Conservation (phyloP, 441 rosid genomes). For the Populus trichocarpa region DNA sequence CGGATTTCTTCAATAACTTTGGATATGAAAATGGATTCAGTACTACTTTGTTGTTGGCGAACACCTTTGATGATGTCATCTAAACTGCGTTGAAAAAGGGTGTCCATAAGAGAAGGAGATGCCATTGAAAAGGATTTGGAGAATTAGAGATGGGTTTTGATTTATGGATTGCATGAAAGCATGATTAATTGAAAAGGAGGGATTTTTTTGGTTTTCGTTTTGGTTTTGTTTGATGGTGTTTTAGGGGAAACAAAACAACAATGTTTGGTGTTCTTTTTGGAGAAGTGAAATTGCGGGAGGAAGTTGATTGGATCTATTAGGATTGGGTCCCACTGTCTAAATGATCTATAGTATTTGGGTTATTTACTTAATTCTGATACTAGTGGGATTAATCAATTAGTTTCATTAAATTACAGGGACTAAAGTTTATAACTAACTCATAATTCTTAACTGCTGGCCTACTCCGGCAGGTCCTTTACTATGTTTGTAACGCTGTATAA, state of each 20-base stretch:
- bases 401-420: neutral
- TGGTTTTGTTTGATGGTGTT: neutral
- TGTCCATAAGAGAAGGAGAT: slow-evolving; percentile 52
- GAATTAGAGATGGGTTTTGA: neutral
- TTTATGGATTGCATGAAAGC: neutral
- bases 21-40: neutral
- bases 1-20: slow-evolving; percentile 59
- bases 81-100: slow-evolving; percentile 57
- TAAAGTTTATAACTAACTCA: neutral
- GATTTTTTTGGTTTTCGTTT: neutral
- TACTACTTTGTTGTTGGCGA: slow-evolving; percentile 36
- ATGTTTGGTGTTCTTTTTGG: neutral
- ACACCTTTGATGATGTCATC: slow-evolving; percentile 67
- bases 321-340: neutral
- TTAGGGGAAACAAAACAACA: neutral
- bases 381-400: neutral
- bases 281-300: neutral
- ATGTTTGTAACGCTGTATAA: too few relatives aligned
- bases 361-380: neutral
- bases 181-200: neutral
- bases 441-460: too few relatives aligned
- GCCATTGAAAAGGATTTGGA: slow-evolving; percentile 25
- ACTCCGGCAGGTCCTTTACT: too few relatives aligned
- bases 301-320: neutral
- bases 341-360: too few relatives aligned